Conservation (phyloP, 2,329 filamentous ascomycete genomes). For the Hypoxylon sp. region DNA sequence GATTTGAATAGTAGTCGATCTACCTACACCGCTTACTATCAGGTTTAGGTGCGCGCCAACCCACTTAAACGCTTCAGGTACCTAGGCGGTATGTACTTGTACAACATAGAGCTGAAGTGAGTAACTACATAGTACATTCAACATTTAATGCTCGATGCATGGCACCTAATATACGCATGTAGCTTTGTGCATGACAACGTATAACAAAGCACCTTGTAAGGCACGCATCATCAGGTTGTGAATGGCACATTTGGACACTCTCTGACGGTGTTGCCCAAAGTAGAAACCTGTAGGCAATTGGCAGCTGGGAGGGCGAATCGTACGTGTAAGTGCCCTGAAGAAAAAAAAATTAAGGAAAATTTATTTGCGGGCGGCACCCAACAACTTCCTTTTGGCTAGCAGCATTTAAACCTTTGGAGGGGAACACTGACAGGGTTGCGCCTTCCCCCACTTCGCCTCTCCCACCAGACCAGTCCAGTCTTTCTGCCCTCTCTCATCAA, state of each 20-base stretch:
- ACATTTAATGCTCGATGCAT: conserved; percentile 13
- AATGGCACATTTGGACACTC: not conserved
- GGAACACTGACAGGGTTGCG: conserved; percentile 45
- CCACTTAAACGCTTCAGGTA: conserved; percentile 24
- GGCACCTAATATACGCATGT: conserved; percentile 24
- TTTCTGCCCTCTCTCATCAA: conserved; percentile 45
- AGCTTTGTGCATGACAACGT: conserved; percentile 19
- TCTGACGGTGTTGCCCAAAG: conserved; percentile 17
- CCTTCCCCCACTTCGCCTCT: conserved; percentile 49
- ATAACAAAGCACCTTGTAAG: conserved; percentile 8
- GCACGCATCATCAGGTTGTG: conserved; percentile 19
- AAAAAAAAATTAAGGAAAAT: conserved; percentile 34
- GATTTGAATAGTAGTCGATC: conserved; percentile 23
- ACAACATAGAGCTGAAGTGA: conserved; percentile 17
- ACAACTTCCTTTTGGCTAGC: conserved; percentile 43
- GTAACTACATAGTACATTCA: not conserved
- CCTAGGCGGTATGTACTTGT: conserved; percentile 25
- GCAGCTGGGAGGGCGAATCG: conserved; percentile 5
- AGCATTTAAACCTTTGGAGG: conserved; percentile 37
- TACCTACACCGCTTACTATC: conserved; percentile 42
- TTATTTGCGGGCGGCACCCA: conserved; percentile 43
- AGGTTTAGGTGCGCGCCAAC: conserved; percentile 23
- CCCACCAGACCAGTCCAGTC: conserved; percentile 47
- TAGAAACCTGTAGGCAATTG: conserved; percentile 17
- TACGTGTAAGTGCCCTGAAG: conserved; percentile 26